Evolutionary conservation across 2,329 filamentous ascomycete genomes (phyloP), one percentile per base, ranked within the genome.

Genomic region (Aureobasidium musti): DNA sequence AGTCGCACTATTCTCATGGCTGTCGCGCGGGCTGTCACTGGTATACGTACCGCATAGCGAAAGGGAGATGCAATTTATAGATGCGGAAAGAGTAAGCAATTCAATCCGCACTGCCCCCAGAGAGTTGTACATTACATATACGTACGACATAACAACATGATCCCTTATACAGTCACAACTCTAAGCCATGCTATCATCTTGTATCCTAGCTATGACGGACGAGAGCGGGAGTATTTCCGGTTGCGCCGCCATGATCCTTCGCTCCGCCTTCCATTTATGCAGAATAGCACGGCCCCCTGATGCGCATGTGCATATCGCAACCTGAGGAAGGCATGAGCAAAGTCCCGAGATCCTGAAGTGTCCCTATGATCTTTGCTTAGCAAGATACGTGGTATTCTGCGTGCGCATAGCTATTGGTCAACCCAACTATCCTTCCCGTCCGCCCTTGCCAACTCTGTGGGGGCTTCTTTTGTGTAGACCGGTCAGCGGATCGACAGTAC

Each of bases 401-500:
- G 10, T 33, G 30, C 30, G 59, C 45, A 50, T 45, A 33, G 59
- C 33, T 43, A 63, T 63, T 63, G 59, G 59, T 30, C 47, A 37
- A n/a, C 37, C 59, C 45, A 50, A 50, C 43, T 39, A 45, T 26
- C 23, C 13, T 33, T n/a, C 17, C 59, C 30, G 28, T 10, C 30
- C 33, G 3, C 33, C 43, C 45, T 50, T 60, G 19, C 28, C 59
- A 26, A 50, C n/a, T 37, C 23, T 47, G 59, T 43, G 59, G 59
- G 52, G 59, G 43, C 59, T 63, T 26, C 19, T 63, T 19, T 19
- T 21, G 30, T 39, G 30, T 37, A 49, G 45, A 63, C 59, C 59
- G 45, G 59, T 63, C 59, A 63, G 45, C 45, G 45, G 59, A 63
- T 63, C 45, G 59, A 28, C 59, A 35, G 59, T 39, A 63, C 45